Conservation (phyloP, 2,329 filamentous ascomycete genomes). For the Fusarium xylarioides region DNA sequence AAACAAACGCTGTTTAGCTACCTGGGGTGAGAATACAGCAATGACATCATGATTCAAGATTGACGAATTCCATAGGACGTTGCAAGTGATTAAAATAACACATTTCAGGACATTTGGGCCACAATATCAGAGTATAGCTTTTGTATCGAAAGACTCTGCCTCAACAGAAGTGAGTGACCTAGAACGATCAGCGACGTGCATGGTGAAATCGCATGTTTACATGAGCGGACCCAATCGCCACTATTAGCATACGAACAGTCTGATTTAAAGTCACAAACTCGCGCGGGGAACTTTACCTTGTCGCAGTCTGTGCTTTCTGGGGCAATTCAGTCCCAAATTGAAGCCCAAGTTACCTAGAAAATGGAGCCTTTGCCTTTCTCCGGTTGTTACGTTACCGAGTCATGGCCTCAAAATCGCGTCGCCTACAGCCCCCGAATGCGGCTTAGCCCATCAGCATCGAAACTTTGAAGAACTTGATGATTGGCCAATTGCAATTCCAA, state of each 20-base stretch:
- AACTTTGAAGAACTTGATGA: not conserved
- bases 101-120: accelerated
- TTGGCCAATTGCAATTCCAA: not conserved
- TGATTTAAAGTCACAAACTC: not conserved
- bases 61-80: too few species aligned
- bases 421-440: not conserved
- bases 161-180: not conserved
- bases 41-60: not conserved
- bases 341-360: not conserved
- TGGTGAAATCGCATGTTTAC: not conserved
- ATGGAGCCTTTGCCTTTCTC: not conserved
- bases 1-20: too few species aligned
- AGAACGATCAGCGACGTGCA: not conserved
- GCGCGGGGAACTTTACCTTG: not conserved
- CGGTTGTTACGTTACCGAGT: slow-evolving; percentile 8
- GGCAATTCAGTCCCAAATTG: not conserved
- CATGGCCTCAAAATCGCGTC: slow-evolving; percentile 3
- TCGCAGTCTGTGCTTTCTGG: not conserved
- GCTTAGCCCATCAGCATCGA: not conserved
- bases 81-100: too few species aligned
- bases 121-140: accelerated
- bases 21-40: not conserved
- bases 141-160: not conserved
- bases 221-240: not conserved
- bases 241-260: not conserved